These are phyloP conservation scores for Balamuthia mandrillaris DNA, from an alignment of 208 protist genomes.

Conservation along the genomic window DNA sequence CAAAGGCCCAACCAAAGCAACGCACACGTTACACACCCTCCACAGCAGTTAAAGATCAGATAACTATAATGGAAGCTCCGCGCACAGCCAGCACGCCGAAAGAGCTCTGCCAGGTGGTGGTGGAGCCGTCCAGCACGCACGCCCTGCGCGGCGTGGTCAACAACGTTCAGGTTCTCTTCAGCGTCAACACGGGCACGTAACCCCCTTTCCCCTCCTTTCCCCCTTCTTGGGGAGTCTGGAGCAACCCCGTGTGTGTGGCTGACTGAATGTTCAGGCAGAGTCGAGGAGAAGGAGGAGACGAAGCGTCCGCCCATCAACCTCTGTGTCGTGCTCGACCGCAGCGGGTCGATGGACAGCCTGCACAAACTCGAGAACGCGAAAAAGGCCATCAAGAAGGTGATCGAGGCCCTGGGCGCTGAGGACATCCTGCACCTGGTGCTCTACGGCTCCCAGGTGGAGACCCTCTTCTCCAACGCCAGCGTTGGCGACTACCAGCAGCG, in stretches of 20 bases:
- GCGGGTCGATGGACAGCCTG: neutral
- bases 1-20: too few relatives aligned
- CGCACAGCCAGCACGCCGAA: neutral
- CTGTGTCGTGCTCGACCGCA: neutral
- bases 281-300: neutral
- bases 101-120: neutral
- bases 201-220: neutral
- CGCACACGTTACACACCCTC: too few relatives aligned
- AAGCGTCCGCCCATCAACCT: slow-evolving; percentile 8
- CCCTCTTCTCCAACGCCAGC: neutral
- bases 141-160: slow-evolving; percentile 10
- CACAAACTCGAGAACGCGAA: neutral
- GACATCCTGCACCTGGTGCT: slow-evolving; percentile 6
- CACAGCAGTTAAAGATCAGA: too few relatives aligned
- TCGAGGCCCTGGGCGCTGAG: neutral
- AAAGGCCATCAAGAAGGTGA: slow-evolving; percentile 19
- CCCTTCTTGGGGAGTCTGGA: neutral
- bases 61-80: neutral
- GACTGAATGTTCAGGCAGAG: neutral
- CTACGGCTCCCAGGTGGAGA: neutral
- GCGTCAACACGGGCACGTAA: neutral
- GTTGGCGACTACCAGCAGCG: neutral
- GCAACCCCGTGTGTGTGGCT: neutral
- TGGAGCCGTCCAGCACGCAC: neutral
- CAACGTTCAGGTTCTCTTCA: neutral